phyloP scores from a whole-genome alignment of 2,329 filamentous ascomycete species.

The Penicillium occitanis region DNA sequence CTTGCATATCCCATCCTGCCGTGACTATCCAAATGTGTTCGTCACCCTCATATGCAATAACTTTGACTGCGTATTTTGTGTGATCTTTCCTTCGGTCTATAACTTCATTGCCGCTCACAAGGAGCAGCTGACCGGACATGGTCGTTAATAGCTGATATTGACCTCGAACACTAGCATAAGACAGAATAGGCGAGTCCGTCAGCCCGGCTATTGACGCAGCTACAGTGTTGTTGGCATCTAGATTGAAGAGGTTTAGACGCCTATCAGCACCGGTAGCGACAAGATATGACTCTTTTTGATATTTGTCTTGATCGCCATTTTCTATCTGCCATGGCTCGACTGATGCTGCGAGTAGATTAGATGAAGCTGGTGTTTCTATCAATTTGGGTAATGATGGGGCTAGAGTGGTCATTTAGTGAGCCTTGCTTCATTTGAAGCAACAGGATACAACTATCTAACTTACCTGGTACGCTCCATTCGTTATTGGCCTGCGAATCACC shows the following conservation, averaged over 20 bases:
- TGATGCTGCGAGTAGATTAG: slow-evolving; percentile 57
- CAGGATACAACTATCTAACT: slow-evolving; percentile 19
- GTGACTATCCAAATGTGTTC: slow-evolving; percentile 51
- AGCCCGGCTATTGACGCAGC: slow-evolving; percentile 30
- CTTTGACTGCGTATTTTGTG: slow-evolving; percentile 58
- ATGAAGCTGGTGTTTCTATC: slow-evolving; percentile 46
- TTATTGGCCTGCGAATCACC: slow-evolving; percentile 41
- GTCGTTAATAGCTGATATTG: slow-evolving; percentile 53
- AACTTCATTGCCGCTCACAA: slow-evolving; percentile 47
- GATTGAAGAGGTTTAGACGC: slow-evolving; percentile 49
- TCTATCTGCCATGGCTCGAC: slow-evolving; percentile 39
- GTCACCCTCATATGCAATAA: slow-evolving; percentile 40
- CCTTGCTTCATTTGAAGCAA: not conserved
- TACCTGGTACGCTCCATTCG: slow-evolving; percentile 51
- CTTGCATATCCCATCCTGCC: slow-evolving; percentile 61
- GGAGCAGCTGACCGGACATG: slow-evolving; percentile 59
- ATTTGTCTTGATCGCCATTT: slow-evolving; percentile 17
- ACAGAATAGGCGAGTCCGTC: slow-evolving; percentile 53
- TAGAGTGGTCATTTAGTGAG: slow-evolving; percentile 26
- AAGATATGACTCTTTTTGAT: slow-evolving; percentile 31
- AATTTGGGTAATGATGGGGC: slow-evolving; percentile 49
- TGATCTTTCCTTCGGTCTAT: slow-evolving; percentile 57
- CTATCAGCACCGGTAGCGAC: slow-evolving; percentile 50
- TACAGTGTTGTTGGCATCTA: slow-evolving; percentile 24
- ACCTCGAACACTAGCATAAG: slow-evolving; percentile 46